Evolutionary conservation across 169 alveolate species (phyloP).

Genomic region (Cyclospora cayetanensis): DNA sequence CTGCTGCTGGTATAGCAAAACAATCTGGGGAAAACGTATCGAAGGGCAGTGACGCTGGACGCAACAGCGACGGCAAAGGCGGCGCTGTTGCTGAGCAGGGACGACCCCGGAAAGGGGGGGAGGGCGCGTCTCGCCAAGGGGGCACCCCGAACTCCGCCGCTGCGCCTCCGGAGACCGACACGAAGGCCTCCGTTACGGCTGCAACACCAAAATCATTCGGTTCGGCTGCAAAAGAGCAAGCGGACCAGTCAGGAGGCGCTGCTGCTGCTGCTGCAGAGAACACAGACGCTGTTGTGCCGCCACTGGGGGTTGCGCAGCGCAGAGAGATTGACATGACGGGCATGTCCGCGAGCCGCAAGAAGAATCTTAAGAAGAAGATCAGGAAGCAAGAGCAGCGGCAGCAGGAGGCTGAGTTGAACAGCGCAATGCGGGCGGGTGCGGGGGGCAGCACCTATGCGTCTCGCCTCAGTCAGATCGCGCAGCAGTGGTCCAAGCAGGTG

Average conservation of each 20-base stretch:
- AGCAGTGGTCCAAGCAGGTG: conserved; percentile 14
- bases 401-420: conserved; percentile 65
- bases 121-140: conserved; percentile 39
- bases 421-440: conserved; percentile 57
- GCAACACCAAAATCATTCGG: not conserved
- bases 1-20: not conserved
- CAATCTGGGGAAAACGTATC: conserved; percentile 28
- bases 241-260: conserved; percentile 13
- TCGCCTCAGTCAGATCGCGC: not conserved
- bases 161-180: not conserved
- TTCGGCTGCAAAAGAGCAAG: not conserved
- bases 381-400: conserved; percentile 71
- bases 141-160: conserved; percentile 4
- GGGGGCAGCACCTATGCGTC: conserved; percentile 31
- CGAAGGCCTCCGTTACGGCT: not conserved
- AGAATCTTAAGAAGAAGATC: conserved; percentile 68
- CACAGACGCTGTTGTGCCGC: not conserved
- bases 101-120: conserved; percentile 28
- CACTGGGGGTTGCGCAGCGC: conserved; percentile 30
- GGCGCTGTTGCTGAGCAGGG: conserved; percentile 53
- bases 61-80: conserved; percentile 16
- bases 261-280: not conserved
- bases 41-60: conserved; percentile 37
- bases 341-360: conserved; percentile 66
- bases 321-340: conserved; percentile 67